Base-by-base conservation (phyloP, 2,329 filamentous ascomycete genomes). In the Ceratocystis alfenasii region DNA sequence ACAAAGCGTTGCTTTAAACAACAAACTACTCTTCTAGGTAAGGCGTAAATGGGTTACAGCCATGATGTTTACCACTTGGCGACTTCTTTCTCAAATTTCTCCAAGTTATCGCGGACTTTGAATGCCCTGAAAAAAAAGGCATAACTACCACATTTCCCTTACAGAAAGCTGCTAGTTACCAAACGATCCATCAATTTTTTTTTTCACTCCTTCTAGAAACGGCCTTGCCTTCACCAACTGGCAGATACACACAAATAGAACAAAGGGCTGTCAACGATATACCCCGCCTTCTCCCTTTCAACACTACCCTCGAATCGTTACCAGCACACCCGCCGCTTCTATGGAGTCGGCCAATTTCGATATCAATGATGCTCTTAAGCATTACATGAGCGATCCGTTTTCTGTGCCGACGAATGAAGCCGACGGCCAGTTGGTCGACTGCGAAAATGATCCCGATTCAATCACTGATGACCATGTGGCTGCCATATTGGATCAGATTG, bases 351-450 rank as follows among this genome's bases (percentile, higher is more conserved):
- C 91, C 74, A 83, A 87, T 73, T 99, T 99, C 78, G 90, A 97
- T 76, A 90, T 99, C 76, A 96, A 96, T 75, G 88, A 96, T 79
- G 90, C 91, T 70, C 87, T 97, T 76, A 96, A 96, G 81, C 84
- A 90, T 75, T 99, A 96, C 78, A 89, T 96, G 83, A 95, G 90
- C 77, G 93, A 97, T 75, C 93, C 94, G 7, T 80, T 86, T 59
- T 83, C 85, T 48, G 88, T 97, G 66, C 80, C 88, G 6, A 96
- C 92, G 1, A 87, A 89, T 55, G 93, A 97, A 75, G 94, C 92
- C 66, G 88, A 94, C 71, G 77, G 86, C 57, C 84, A 88, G 68
- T 84, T 99, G 22, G 81, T 91, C 71, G 93, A 97, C 74, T 95
- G 90, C 82, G 94, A 97, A 78, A 88, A 89, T 75, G 90, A 96